These are phyloP conservation scores for Diaporthe australafricana DNA, from an alignment of 2,329 filamentous ascomycete genomes.

Conservation along the genomic window DNA sequence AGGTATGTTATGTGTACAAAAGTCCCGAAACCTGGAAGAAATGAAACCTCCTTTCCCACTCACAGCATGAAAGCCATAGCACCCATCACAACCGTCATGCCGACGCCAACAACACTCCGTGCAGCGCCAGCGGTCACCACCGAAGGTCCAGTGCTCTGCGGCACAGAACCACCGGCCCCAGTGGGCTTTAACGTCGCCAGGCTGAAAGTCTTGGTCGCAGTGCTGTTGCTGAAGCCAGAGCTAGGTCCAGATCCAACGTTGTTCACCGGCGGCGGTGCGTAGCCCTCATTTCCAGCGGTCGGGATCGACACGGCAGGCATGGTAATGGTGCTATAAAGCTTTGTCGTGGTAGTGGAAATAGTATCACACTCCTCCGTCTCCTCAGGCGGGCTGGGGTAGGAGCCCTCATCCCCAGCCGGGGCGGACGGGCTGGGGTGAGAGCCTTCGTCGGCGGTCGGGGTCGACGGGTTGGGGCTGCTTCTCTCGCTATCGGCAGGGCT, in stretches of 20 bases:
- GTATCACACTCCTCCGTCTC: neutral
- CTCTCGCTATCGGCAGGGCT: neutral
- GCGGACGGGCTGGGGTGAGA: conserved; percentile 2
- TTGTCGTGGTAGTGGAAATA: conserved; percentile 6
- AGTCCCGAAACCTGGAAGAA: neutral
- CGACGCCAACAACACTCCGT: neutral
- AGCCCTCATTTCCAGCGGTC: conserved; percentile 14
- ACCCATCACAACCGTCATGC: conserved; percentile 19
- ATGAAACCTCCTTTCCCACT: neutral
- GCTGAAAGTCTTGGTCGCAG: conserved; percentile 29
- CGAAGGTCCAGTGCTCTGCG: neutral
- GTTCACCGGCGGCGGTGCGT: conserved; percentile 24
- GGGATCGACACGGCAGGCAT: conserved; percentile 31
- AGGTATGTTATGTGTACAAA: conserved; percentile 14
- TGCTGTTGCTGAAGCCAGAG: conserved; percentile 26
- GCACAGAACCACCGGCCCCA: neutral
- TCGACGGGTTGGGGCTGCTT: neutral
- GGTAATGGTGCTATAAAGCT: conserved; percentile 34
- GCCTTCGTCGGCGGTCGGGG: neutral
- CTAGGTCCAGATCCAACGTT: conserved; percentile 32
- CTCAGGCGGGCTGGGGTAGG: conserved; percentile 15
- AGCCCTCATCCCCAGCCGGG: neutral
- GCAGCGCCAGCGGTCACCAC: conserved; percentile 34
- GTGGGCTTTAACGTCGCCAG: conserved; percentile 32
- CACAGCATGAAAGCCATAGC: conserved; percentile 34